Conservation (phyloP, 805 yeast genomes). For the Saccharomycopsis fermentans region DNA sequence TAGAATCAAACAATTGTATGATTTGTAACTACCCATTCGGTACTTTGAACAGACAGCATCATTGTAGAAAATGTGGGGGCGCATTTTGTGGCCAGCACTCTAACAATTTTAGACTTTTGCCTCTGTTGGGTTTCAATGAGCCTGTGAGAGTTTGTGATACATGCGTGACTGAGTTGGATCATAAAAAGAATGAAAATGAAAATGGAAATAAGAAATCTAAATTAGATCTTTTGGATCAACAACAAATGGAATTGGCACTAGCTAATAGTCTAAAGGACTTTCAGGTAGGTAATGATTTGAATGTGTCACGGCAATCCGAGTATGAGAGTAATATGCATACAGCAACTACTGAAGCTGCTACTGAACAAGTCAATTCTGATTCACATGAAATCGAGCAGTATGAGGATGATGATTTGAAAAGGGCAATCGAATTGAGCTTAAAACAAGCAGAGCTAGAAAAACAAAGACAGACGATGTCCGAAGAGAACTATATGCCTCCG, state of each 20-base stretch:
- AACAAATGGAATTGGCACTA: conserved; percentile 39
- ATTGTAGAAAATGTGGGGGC: conserved; percentile 96
- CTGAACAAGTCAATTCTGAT: conserved; percentile 1
- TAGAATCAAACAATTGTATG: conserved; percentile 93
- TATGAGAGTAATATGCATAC: conserved; percentile 10
- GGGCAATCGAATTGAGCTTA: conserved; percentile 89
- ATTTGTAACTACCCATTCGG: conserved; percentile 75
- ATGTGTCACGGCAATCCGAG: conserved; percentile 6
- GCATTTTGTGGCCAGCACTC: conserved; percentile 84
- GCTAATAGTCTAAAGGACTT: conserved; percentile 64
- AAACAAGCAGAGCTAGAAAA: conserved; percentile 45
- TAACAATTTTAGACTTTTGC: conserved; percentile 57
- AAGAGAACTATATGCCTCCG: not conserved
- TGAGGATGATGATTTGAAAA: conserved; percentile 81
- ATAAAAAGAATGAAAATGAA: conserved; percentile 39
- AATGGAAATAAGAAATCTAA: conserved; percentile 37
- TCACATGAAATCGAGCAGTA: conserved; percentile 34
- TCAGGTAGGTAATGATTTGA: conserved; percentile 19
- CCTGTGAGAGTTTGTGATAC: conserved; percentile 93
- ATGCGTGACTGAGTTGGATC: conserved; percentile 56
- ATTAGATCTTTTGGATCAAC: not conserved
- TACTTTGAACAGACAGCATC: conserved; percentile 84
- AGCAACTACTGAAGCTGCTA: not conserved
- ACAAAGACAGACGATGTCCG: conserved; percentile 19
- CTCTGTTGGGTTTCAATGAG: conserved; percentile 75